Evolutionary conservation across 1,284 basidiomycete genomes (phyloP), one percentile per base, ranked within the genome.

Genomic region (Bondarzewia mesenterica): DNA sequence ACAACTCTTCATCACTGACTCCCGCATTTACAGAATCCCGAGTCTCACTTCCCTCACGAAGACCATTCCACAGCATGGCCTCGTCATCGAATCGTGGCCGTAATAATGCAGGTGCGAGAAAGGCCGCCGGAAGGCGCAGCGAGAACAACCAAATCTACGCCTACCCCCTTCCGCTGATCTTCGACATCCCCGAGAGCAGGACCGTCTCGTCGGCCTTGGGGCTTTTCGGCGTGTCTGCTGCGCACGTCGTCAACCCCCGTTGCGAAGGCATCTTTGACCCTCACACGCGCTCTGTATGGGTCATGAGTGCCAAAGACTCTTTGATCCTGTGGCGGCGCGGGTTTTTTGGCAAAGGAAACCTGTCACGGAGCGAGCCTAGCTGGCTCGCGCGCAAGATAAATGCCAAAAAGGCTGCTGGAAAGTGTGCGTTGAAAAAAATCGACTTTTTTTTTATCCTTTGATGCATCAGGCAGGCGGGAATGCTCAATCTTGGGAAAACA

Each of bases 301-400:
- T 95, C 1, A 67, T 73, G 0, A 75, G 83, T 50, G 62, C 70
- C 21, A 70, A 66, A 20, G 79, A 90, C 60, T 78, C 80, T 32
- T 71, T 72, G 55, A 67, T 85, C 1, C 73, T 99, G 22, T 99
- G 96, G 89, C 73, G 80, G 40, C 72, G 88, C 50, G 95, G 96
- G 0, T 98, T 98, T 71, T 99, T 98, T 63, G 95, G 96, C 18
- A 99, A 99, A 65, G 96, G 96, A 1, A 87, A 87, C 59, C 70
- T 99, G 43, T 93, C 89, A 32, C 70, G 96, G 47, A 95, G 91
- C 64, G 96, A 99, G 64, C 95, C 95, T 1, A 93, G 83, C 43
- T 99, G 95, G 96, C 70, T 85, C 54, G 78, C 78, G 27, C 73
- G 89, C 51, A 82, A 87, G 56, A 69, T 85, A 36, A 89, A 88